Evolutionary conservation across 257 asterid species (phyloP), one percentile per base, ranked within the genome.

Genomic region (Buddleja alternifolia): DNA sequence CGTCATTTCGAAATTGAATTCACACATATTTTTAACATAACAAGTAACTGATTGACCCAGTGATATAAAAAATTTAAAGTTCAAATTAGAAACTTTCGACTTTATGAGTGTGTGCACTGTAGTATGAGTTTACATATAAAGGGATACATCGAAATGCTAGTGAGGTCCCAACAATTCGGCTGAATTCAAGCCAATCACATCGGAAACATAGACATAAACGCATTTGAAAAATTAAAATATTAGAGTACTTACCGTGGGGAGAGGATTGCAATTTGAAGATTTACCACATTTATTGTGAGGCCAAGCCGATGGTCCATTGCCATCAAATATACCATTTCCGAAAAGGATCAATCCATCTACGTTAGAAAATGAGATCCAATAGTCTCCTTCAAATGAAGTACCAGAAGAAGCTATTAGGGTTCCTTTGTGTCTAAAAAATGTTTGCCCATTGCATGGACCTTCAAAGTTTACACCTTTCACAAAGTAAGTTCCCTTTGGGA

Each of bases 401-500:
- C 23, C 23, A 10, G 6, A 8, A 21, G 65, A 24, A 24, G 84
- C 81, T 23, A 3, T 25, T 7, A 80, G 3, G 34, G 60, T 67
- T 40, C 84, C 79, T 8, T 41, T 10, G 17, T 56, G 0, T 0
- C 11, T 0, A 50, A 77, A 37, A 0, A 1, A 8, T 0, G 77
- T 77, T 60, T 70, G 21, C 48, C 82, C 80, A 34, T 34, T 44
- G 73, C 82, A 80, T 3, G 80, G 80, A 10, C 85, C 82, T 47
- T 21, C 0, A 5, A 29, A 29, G 34, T 48, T 63, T 1, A 72
- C 71, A 8, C 70, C 54, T 12, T 67, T 50, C 63, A 90, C 4
- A 42, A 58, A 45, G 78, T 66, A 87, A 7, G 68, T 82, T 11
- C 90, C 95, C 6, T 0, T 0, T 21, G 95, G 90, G 23, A 89